Base-by-base conservation (phyloP, 805 yeast genomes). In the Yamadazyma olivae region DNA sequence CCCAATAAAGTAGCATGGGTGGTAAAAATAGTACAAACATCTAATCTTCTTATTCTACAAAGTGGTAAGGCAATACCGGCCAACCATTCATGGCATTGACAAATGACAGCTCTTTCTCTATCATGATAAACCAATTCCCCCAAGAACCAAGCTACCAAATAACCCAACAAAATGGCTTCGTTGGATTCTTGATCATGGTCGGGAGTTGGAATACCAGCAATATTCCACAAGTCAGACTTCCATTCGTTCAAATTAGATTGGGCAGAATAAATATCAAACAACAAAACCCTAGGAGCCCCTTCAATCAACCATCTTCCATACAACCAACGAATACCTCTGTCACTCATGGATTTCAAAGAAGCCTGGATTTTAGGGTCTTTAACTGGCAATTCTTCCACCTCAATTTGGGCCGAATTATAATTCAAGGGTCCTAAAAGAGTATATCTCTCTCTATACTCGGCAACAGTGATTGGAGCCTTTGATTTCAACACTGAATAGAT, bases 251-350 rank as follows among this genome's bases (percentile, higher is more conserved):
- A 68, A 56, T 74, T 75, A 38, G 51, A 48, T 24, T 67, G 66
- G 3, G 91, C 95, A 10, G 95, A 82, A 33, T 81, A 77, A 41
- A 88, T 71, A 57, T 91, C 98, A 51, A 93, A 93, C 32, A 91
- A 67, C 30, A 91, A 67, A 17, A 93, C 98, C 35, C 95, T 67
- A 16, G 99, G 99, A 0, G 98, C 96, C 14, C 98, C 97, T 57
- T 93, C 99, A 50, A 91, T 89, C 50, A 91, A 75, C 99, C 99
- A 91, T 40, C 97, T 75, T 31, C 97, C 98, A 54, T 91, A 90
- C 35, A 89, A 66, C 70, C 83, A 86, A 39, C 74, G 65, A 45
- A 91, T 77, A 20, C 98, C 98, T 32, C 96, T 71, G 12, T 75
- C 72, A 31, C 75, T 63, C 98, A 91, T 91, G 9, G 87, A 71